Evolutionary conservation across 768 basidiomycete species (phyloP), one percentile per base, ranked within the genome.

Genomic region (Boletellus emodensis): DNA sequence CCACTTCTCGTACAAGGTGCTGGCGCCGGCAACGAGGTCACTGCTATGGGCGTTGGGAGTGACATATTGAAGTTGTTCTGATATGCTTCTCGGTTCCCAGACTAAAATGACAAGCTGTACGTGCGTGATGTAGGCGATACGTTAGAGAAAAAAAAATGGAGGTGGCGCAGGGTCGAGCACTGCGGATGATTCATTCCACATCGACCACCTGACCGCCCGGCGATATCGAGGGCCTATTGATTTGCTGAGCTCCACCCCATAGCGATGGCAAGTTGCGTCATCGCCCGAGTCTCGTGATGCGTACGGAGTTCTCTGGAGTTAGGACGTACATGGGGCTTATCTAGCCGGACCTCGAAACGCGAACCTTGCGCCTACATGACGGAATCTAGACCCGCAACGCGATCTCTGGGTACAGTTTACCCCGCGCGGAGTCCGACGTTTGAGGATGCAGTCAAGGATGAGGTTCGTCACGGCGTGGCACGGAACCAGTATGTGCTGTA

Each of bases 21-120:
- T 1, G 96, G 96, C 3, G 96, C 96, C 0, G 96, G 96, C n/a
- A 93, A 93, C 1, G 93, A 88, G 22, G 95, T 98, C 13, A 99
- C 96, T 30, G 96, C 96, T 0, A 98, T 98, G 92, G 96, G 96
- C 8, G 94, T 97, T 14, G 77, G 95, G 57, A 84, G 88, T 41
- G 95, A 98, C 64, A 70, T 94, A 46, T 68, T 97, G 64, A 88
- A 72, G 60, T 55, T 78, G 26, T 65, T 71, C 4, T 74, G 40
- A 53, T 26, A 43, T 33, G 13, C 20, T 22, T 24, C 34, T 20
- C 41, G 33, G 36, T 49, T 44, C 37, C 30, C 30, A 30, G 30
- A 30, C 30, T 30, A 24, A 32, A 44, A 48, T 28, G 28, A 40
- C 36, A 28, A 34, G 47, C 17, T 60, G 55, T 59, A 38, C 22